Evolutionary conservation across 116 monocot species (phyloP), one percentile per base, ranked within the genome.

Genomic region (Trichopus zeylanicus): DNA sequence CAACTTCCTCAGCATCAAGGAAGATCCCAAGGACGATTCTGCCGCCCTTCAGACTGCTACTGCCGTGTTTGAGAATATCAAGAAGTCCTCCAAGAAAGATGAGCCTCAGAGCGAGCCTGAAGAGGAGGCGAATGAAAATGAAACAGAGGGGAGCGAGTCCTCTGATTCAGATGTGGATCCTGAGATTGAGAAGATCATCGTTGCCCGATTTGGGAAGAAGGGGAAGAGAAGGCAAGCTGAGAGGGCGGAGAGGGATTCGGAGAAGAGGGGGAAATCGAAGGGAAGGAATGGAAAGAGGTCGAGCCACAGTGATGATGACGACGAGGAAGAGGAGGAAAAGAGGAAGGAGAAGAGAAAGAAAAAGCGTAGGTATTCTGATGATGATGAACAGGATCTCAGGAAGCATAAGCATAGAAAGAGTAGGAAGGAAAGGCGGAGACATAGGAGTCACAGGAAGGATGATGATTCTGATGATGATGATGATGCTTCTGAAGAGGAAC

Each of bases 171-270:
- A 84, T 54, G 47, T 71, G 31, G 88, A 93, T 80, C 75, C 82
- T 0, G 93, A 93, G 82, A 79, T 93, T 5, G 93, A 93, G 63
- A 79, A 70, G 82, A 79, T 93, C 26, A 80, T 93, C 15, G 85
- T 81, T 0, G 81, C 63, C 20, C 71, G 87, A 28, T 73, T 54
- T 38, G 84, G 87, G n/a, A 87, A 84, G 47, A 80, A 70, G 20
- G 18, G 0, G 16, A 81, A 66, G 54, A 74, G 58, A 54, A 61
- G 53, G 31, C 19, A 11, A 5, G 26, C 6, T 24, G n/a, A n/a
- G n/a, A n/a, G n/a, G n/a, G n/a, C n/a, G n/a, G 35, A 31, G 16
- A 52, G 3, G 20, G 65, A 38, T 4, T 56, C 26, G 8, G 29
- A 19, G 30, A 56, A 55, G 28, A 57, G 59, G 48, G 67, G 68